These are phyloP conservation scores for Eragrostis curvula DNA, from an alignment of 176 grass and related monocot genomes.

Conservation along the genomic window DNA sequence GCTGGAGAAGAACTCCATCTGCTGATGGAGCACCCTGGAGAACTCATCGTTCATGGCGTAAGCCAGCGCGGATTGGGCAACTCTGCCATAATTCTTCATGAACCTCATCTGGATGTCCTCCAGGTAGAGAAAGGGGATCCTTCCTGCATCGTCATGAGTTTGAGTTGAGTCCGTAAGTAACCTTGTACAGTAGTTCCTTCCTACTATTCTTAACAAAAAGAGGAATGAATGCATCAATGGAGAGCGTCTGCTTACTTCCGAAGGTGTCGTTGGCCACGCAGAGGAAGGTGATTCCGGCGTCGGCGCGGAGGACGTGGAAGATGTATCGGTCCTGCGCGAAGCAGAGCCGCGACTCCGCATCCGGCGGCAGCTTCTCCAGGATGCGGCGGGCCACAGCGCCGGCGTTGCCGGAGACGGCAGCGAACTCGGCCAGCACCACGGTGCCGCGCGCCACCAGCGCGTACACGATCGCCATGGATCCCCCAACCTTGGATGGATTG, in stretches of 20 bases:
- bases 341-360: conserved; percentile 78
- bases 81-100: conserved; percentile 90
- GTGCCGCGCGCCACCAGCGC: conserved; percentile 82
- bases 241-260: conserved; percentile 50
- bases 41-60: conserved; percentile 99
- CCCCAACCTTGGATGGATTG: background rate
- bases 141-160: conserved; percentile 47
- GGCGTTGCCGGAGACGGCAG: conserved; percentile 81
- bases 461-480: conserved; percentile 82
- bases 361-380: conserved; percentile 79
- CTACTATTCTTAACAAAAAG: no score
- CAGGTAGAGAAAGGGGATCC: conserved; percentile 89
- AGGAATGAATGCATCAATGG: background rate
- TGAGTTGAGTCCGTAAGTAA: no score
- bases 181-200: no score
- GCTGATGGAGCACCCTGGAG: conserved; percentile 90
- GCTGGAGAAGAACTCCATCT: conserved; percentile 98
- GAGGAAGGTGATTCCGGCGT: conserved; percentile 77
- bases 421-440: conserved; percentile 92
- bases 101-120: conserved; percentile 99
- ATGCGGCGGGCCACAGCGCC: conserved; percentile 80
- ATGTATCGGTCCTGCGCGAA: conserved; percentile 97
- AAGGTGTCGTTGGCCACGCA: conserved; percentile 99
- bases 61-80: conserved; percentile 70
- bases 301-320: conserved; percentile 85